These are phyloP conservation scores for Salix koriyanagi DNA, from an alignment of 345 rosid genomes.

Conservation along the genomic window DNA sequence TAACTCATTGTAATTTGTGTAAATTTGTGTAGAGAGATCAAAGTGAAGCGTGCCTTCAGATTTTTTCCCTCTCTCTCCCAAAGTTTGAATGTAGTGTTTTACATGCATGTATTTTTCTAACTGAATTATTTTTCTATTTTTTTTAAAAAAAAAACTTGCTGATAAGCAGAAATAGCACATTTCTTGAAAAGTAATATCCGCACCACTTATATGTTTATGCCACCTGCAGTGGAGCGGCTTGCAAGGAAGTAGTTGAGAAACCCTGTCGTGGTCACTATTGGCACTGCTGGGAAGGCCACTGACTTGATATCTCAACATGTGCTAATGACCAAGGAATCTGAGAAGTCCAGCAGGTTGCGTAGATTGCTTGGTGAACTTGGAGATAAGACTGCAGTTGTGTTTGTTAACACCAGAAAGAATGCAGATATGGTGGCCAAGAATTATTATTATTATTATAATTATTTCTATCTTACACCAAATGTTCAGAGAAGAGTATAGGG, in stretches of 20 bases:
- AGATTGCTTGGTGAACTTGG: constrained; percentile 78
- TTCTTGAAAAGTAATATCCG: too few species aligned
- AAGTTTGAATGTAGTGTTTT: too few species aligned
- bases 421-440: constrained; percentile 29
- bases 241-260: constrained; percentile 47
- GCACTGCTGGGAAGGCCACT: constrained; percentile 93
- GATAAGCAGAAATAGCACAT: too few species aligned
- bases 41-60: too few species aligned
- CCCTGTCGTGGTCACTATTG: constrained; percentile 90
- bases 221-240: constrained; percentile 87
- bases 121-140: too few species aligned
- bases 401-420: constrained; percentile 89
- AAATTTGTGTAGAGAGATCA: too few species aligned
- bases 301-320: constrained; percentile 87
- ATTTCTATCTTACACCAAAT: too few species aligned
- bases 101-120: too few species aligned
- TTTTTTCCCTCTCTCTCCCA: too few species aligned
- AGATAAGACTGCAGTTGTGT: constrained; percentile 83
- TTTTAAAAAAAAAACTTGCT: too few species aligned
- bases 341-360: constrained; percentile 61
- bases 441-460: too few species aligned
- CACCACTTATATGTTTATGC: constrained; percentile 35
- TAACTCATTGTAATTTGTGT: too few species aligned
- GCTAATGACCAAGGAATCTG: constrained; percentile 82
- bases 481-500: neutral